Base-by-base conservation (phyloP, 371 early-diverging fungal species). In the Actinomucor elegans region DNA sequence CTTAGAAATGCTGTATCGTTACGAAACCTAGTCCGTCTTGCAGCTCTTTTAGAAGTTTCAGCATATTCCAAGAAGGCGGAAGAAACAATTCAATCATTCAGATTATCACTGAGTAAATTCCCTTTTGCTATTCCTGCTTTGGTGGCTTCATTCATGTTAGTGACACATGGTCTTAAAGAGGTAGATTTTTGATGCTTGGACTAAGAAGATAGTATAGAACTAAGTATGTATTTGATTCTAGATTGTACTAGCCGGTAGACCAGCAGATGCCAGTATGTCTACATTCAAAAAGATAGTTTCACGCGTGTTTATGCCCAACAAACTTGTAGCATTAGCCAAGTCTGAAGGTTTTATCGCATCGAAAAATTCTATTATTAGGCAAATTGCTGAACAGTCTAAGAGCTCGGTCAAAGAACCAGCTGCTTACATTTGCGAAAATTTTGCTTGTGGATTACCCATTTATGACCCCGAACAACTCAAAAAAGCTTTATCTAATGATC, bases 361-460 rank as follows among this genome's bases (percentile, higher is more conserved):
- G 23, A 57, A 59, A 9, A 74, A 76, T 37, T 48, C 48, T 11
- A 38, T 63, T 3, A 54, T 71, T 18, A 54, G 46, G 40, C 49
- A 64, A 24, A 61, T 75, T 17, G 44, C 55, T 36, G 46, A 35
- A 11, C 45, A 54, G 31, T 27, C 35, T 53, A 29, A 37, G 47
- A 33, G 18, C 10, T 6, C 31, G 3, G 32, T 28, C n/a, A 38
- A 40, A 12, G 36, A 49, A 31, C 49, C 58, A 8, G 42, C 54
- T 15, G 66, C 64, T 4, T 71, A 68, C 43, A 67, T 80, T 23
- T 80, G 80, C 32, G 74, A 77, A 38, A 71, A 80, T 26, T 80
- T 80, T 46, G 60, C 75, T 2, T 80, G 80, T 48, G 71, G 80
- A 20, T 32, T 71, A 44, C 76, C 80, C 1, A 69, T 80, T 4